Percentiles rank a stretch among this genome's conserved stretches.
phyloP scores from a whole-genome alignment of 2,329 filamentous ascomycete species.

The Xylariales sp. region DNA sequence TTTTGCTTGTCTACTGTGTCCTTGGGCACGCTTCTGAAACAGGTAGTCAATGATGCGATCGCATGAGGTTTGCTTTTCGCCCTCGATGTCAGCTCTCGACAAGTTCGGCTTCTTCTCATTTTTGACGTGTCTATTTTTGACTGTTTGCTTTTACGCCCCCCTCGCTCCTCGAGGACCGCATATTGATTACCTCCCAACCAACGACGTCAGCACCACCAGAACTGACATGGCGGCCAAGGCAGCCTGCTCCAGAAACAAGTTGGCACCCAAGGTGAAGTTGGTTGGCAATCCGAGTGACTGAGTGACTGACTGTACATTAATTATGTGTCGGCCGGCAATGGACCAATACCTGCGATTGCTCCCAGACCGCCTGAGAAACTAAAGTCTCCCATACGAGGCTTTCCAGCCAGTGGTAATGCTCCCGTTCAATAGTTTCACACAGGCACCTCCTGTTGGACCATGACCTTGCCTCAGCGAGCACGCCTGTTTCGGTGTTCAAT shows the following conservation, averaged over 20 bases:
- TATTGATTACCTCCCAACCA: conserved; percentile 1
- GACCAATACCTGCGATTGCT: neutral
- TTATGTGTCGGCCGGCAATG: neutral
- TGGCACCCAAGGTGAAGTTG: neutral
- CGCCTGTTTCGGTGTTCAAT: conserved; percentile 1
- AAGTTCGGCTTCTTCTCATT: neutral
- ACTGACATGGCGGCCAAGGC: neutral
- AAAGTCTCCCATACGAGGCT: conserved; percentile 2
- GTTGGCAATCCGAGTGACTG: too few species aligned
- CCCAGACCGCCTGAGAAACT: neutral
- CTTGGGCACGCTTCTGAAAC: too few species aligned
- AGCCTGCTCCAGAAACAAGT: neutral
- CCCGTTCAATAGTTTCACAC: neutral
- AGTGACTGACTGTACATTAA: too few species aligned
- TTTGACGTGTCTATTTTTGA: conserved; percentile 6
- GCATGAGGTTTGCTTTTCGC: conserved; percentile 1
- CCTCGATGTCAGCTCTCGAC: neutral
- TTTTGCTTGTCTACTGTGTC: too few species aligned
- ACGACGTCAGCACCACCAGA: conserved; percentile 5
- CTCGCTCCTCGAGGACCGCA: neutral
- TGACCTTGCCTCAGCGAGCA: conserved; percentile 6
- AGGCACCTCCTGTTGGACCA: conserved; percentile 3
- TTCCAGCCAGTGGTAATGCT: conserved; percentile 3
- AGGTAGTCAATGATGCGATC: too few species aligned
- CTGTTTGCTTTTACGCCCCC: conserved; percentile 4